Evolutionary conservation across 305 asterid genomes (phyloP).

Genomic region (Fraxinus velutina): DNA sequence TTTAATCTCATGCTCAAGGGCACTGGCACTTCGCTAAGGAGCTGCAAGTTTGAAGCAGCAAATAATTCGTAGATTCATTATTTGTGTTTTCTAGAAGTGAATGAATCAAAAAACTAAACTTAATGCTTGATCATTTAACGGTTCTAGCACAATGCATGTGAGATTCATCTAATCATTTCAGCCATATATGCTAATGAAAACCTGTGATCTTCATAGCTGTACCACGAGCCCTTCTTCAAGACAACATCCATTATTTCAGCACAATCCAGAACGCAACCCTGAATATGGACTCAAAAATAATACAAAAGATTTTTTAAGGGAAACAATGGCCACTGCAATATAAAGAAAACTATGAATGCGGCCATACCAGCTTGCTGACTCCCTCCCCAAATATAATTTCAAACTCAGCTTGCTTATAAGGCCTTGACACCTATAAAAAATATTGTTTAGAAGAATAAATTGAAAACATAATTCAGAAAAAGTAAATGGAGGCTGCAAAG

Average conservation of each 20-base stretch:
- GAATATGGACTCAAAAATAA: constrained; percentile 29
- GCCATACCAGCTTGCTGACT: constrained; percentile 73
- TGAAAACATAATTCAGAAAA: neutral
- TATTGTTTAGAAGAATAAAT: constrained; percentile 20
- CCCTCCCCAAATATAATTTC: constrained; percentile 98
- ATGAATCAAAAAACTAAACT: constrained; percentile 6
- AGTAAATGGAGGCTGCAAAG: neutral
- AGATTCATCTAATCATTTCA: constrained; percentile 11
- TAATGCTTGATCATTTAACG: neutral
- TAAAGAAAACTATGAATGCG: constrained; percentile 3
- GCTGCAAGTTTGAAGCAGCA: neutral
- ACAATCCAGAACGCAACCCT: constrained; percentile 92
- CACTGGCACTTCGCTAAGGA: neutral
- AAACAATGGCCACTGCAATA: constrained; percentile 9
- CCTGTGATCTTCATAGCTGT: constrained; percentile 94
- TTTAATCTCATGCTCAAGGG: neutral
- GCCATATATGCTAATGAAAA: constrained; percentile 17
- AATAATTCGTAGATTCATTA: neutral
- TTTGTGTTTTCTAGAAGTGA: neutral
- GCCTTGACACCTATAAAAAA: constrained; percentile 79
- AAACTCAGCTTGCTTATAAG: constrained; percentile 98
- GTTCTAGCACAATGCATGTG: neutral
- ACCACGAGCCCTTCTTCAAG: constrained; percentile 89
- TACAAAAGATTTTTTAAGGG: neutral
- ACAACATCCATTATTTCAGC: constrained; percentile 79